These are phyloP conservation scores for Colletotrichum filicis DNA, from an alignment of 2,329 filamentous ascomycete genomes.

Conservation along the genomic window DNA sequence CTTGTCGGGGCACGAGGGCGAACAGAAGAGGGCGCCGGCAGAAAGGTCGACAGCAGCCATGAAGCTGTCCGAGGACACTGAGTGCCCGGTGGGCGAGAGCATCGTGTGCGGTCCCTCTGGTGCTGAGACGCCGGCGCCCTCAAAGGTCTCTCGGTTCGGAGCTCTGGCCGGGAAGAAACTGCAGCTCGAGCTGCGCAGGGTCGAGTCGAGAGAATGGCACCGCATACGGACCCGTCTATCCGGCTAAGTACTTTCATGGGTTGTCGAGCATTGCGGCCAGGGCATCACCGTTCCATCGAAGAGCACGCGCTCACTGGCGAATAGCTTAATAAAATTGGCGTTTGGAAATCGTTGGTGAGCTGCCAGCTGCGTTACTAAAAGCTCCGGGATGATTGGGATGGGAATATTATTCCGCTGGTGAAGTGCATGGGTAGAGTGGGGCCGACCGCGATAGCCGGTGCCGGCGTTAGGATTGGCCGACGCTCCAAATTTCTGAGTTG, in stretches of 20 bases:
- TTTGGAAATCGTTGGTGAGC: not conserved
- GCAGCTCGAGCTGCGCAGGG: slow-evolving; percentile 41
- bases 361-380: slow-evolving; percentile 22
- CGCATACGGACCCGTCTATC: slow-evolving; percentile 70
- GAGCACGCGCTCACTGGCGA: slow-evolving; percentile 1
- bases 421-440: slow-evolving; percentile 25
- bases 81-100: not conserved
- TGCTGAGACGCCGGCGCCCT: slow-evolving; percentile 25
- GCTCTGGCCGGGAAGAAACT: slow-evolving; percentile 24
- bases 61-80: slow-evolving; percentile 46
- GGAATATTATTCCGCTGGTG: slow-evolving; percentile 32
- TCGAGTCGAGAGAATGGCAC: slow-evolving; percentile 63
- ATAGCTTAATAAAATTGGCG: not conserved
- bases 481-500: slow-evolving; percentile 35
- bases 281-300: slow-evolving; percentile 30
- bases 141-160: slow-evolving; percentile 20
- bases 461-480: slow-evolving; percentile 37
- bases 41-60: slow-evolving; percentile 56
- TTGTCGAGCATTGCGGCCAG: slow-evolving; percentile 57
- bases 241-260: slow-evolving; percentile 70
- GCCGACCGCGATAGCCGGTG: slow-evolving; percentile 2
- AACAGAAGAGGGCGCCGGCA: slow-evolving; percentile 39
- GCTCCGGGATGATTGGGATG: slow-evolving; percentile 24
- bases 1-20: slow-evolving; percentile 33
- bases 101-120: slow-evolving; percentile 1